Evolutionary conservation across 257 asterid species (phyloP).

Genomic region (Solanum gandarillasii): DNA sequence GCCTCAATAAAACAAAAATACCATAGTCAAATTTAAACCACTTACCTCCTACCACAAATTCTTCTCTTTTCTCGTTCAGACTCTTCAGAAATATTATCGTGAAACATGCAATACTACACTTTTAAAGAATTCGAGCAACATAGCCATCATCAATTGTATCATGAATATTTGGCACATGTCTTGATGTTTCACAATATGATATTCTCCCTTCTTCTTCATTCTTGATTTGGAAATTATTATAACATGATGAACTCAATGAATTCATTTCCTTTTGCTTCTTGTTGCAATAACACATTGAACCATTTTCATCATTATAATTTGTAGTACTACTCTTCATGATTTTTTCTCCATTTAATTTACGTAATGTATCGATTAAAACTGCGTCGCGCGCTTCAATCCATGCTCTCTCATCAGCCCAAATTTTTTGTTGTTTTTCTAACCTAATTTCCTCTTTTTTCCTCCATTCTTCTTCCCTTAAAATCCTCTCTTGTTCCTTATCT

Average conservation of each 20-base stretch:
- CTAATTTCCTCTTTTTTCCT: constrained; percentile 56
- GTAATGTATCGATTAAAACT: constrained; percentile 55
- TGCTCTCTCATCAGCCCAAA: constrained; percentile 77
- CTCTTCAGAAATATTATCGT: neutral
- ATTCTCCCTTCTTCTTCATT: constrained; percentile 26
- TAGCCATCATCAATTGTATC: constrained; percentile 28
- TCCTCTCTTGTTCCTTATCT: constrained; percentile 70
- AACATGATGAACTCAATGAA: constrained; percentile 14
- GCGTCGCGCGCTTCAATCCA: constrained; percentile 82
- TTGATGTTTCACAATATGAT: constrained; percentile 16
- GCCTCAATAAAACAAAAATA: neutral
- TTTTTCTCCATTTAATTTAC: constrained; percentile 35
- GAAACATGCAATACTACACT: neutral
- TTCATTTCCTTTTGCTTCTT: neutral
- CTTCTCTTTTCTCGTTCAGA: neutral
- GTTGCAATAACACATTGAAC: neutral
- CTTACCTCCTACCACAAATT: neutral
- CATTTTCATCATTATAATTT: neutral
- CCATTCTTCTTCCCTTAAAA: constrained; percentile 70
- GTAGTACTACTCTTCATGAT: neutral
- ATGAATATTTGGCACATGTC: constrained; percentile 21
- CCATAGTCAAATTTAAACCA: neutral
- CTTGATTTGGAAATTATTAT: constrained; percentile 4
- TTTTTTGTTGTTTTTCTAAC: constrained; percentile 59
- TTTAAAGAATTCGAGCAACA: neutral